Evolutionary conservation across 1,139 yeast genomes (phyloP).

Genomic region (Eremothecium cymbalariae): DNA sequence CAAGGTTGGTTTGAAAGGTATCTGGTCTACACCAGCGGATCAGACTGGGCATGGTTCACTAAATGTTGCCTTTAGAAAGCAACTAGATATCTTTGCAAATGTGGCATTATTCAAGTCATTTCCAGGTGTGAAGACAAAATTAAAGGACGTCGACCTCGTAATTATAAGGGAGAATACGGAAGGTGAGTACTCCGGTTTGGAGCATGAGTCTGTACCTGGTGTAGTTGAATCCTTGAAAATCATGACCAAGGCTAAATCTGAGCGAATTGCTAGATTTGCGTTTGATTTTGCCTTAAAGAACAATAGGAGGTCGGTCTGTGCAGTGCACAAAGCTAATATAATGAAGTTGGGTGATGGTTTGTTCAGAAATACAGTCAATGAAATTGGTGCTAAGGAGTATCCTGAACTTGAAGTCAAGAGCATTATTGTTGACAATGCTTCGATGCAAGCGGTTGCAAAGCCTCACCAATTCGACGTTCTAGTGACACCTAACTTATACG

Average conservation of each 20-base stretch:
- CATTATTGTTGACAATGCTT: constrained; percentile 97
- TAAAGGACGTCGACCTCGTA: constrained; percentile 83
- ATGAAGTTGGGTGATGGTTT: constrained; percentile 99
- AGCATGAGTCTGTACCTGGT: constrained; percentile 96
- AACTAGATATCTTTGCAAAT: constrained; percentile 90
- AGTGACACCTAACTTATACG: constrained; percentile 97
- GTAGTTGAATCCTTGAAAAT: constrained; percentile 95
- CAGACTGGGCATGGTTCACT: constrained; percentile 70
- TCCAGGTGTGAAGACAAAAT: constrained; percentile 88
- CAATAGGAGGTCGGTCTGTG: constrained; percentile 87
- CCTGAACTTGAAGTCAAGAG: constrained; percentile 79
- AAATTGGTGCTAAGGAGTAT: constrained; percentile 76
- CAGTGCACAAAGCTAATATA: constrained; percentile 97
- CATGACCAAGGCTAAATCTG: constrained; percentile 90
- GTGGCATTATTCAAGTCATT: constrained; percentile 87
- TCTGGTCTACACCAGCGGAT: constrained; percentile 80
- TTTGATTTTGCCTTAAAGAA: constrained; percentile 91
- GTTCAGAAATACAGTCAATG: constrained; percentile 89
- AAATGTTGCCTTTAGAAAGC: constrained; percentile 94
- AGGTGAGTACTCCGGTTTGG: constrained; percentile 98
- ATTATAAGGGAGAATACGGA: constrained; percentile 96
- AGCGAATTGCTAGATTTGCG: constrained; percentile 95
- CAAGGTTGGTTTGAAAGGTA: constrained; percentile 95
- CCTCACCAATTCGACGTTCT: constrained; percentile 97
- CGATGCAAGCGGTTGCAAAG: constrained; percentile 97